Evolutionary conservation across 306 rosid species (phyloP), one percentile per base, ranked within the genome.

Genomic region (Vachellia pachyceras): DNA sequence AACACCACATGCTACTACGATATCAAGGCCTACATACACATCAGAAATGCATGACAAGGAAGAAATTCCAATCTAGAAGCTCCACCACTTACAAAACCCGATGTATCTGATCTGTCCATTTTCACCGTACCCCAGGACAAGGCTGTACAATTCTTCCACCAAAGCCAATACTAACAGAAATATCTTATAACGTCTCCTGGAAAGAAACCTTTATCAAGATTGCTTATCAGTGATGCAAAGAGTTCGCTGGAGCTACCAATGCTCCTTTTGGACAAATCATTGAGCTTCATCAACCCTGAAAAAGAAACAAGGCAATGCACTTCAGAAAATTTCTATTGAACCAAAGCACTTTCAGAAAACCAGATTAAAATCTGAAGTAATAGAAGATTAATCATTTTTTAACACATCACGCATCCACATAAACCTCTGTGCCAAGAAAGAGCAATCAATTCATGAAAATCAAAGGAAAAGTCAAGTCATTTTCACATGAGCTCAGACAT

Each of bases 21-120:
- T 72, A 77, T 83, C 63, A n/a, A n/a, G 63, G 29, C 20, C 78
- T 77, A 69, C 69, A 76, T 76, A 75, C 61, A 78, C 68, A 85
- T 65, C 78, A 79, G 81, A 63, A 80, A 66, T 73, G 42, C 58
- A 60, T 13, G 66, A 73, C 80, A 60, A 75, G 82, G 70, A 82
- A 52, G 85, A 90, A 82, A 82, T 69, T 81, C 79, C 77, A 85
- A 79, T 63, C 72, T 4, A 78, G 82, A 22, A 70, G 83, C 17
- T 85, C 97, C 99, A 70, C 96, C 91, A 14, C 98, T 95, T 67
- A 93, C 97, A 91, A 95, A 93, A 73, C 99, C 97, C 8, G 96
- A 95, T 35, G 93, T 95, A 86, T 95, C 99, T 68, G 93, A 78
- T 85, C 98, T 88, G 81, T 91, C 99, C 98, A 95, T 95, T 69